Base-by-base conservation (phyloP, 2,329 filamentous ascomycete species). In the Bertia moriformis region DNA sequence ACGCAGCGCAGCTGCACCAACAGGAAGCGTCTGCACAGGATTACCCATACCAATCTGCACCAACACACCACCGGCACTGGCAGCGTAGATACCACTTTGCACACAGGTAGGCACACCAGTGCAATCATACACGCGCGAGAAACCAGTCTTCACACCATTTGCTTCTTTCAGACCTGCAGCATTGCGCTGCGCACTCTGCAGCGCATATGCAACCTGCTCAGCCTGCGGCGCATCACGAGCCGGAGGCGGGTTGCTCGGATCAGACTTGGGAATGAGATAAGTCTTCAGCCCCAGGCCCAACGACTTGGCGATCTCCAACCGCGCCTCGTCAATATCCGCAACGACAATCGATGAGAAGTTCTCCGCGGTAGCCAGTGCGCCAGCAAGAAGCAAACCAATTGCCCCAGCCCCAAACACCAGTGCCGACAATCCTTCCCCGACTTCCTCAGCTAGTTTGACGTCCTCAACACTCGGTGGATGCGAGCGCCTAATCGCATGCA, bases 31-130 rank as follows among this genome's bases (percentile, higher is more conserved):
- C 54, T 86, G 80, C 39, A 85, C 71, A 0, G 82, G 81, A 4
- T 73, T 82, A 27, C 83, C 83, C 82, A 87, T 87, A 39, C 82
- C 83, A 18, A 88, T 80, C 54, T 87, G 76, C 54, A 87, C 69
- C 38, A 86, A 66, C 48, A 78, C 79, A 14, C 82, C 82, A 18
- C 82, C 83, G 0, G 81, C 67, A 42, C 68, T 68, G 7, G 80
- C 78, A 3, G 78, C 78, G 47, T 81, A 86, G 15, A 87, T 72
- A n/a, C 74, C 70, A 2, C 78, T 79, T 52, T 85, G 81, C 59
- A 84, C 77, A 53, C 81, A 85, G 1, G 71, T 66, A 44, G 83
- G 79, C 43, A 85, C 83, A 19, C 82, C 82, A 0, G 82, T 86
- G 51, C 81, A 86, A 56, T 87, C 82, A 45, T 86, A 86, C 0